These are phyloP conservation scores for Turnera subulata DNA, from an alignment of 345 rosid species.

Conservation along the genomic window DNA sequence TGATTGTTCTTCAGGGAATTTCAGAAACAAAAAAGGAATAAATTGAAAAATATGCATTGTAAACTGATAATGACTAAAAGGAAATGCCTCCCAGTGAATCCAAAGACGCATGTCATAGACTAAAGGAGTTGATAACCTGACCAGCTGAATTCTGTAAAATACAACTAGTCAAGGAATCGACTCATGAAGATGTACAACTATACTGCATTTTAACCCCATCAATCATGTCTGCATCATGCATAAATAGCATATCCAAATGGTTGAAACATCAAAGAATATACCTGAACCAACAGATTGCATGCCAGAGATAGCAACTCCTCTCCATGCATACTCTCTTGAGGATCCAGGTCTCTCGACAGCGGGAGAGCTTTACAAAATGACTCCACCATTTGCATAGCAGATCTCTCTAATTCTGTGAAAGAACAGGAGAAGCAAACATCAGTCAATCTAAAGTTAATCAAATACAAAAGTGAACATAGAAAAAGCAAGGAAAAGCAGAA, in stretches of 20 bases:
- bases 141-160: too few relatives aligned
- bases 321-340: constrained; percentile 89
- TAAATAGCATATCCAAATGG: background rate
- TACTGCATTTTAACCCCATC: too few relatives aligned
- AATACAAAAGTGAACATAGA: background rate
- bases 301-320: constrained; percentile 81
- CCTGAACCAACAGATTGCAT: constrained; percentile 85
- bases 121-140: too few relatives aligned
- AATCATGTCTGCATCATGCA: background rate
- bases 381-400: constrained; percentile 59
- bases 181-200: too few relatives aligned
- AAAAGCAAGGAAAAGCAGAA: constrained; percentile 1
- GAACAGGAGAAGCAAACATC: constrained; percentile 14
- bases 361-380: constrained; percentile 67
- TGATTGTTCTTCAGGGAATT: too few relatives aligned
- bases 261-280: constrained; percentile 20
- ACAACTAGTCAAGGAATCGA: too few relatives aligned
- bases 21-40: too few relatives aligned
- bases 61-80: too few relatives aligned
- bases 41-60: too few relatives aligned
- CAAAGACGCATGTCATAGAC: too few relatives aligned
- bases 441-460: constrained; percentile 9
- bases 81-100: too few relatives aligned
- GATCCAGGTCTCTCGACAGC: constrained; percentile 87
- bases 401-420: constrained; percentile 56